Conservation (phyloP, 306 rosid genomes). For the Cicer chorassanicum region DNA sequence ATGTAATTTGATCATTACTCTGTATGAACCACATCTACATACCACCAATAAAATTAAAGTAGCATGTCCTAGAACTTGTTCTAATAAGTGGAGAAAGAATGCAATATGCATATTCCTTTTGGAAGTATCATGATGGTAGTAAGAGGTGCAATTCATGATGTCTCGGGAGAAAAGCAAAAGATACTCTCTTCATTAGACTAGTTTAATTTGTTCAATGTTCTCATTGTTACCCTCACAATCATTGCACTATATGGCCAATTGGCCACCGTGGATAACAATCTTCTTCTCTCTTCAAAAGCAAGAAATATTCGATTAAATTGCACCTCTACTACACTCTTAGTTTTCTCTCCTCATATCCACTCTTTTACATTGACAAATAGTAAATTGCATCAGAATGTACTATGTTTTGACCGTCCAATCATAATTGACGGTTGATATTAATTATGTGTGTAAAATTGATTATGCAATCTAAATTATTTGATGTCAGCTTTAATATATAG, state of each 20-base stretch:
- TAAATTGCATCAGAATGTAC: no score
- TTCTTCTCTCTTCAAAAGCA: conserved; percentile 51
- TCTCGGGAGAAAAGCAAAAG: conserved; percentile 69
- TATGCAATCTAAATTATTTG: no score
- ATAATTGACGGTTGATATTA: no score
- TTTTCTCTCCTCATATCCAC: not conserved
- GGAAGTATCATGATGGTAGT: conserved; percentile 42
- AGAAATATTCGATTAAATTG: conserved; percentile 52
- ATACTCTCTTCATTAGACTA: conserved; percentile 24
- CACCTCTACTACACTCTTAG: conserved; percentile 44
- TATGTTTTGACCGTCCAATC: no score
- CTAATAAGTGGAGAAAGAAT: not conserved
- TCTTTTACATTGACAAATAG: not conserved
- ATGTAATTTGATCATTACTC: not conserved
- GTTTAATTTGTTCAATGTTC: not conserved
- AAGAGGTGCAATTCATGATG: conserved; percentile 61
- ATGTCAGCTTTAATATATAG: no score
- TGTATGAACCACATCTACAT: not conserved
- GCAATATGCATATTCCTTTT: not conserved
- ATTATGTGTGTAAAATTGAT: no score
- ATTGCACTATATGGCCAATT: conserved; percentile 44
- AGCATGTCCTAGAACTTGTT: not conserved
- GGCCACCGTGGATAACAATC: conserved; percentile 61
- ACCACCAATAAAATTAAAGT: not conserved
- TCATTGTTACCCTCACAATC: conserved; percentile 47